Percentiles rank a stretch among this genome's conserved stretches.
Conservation (phyloP, 768 basidiomycete genomes). For the Dentipellis fragilis region DNA sequence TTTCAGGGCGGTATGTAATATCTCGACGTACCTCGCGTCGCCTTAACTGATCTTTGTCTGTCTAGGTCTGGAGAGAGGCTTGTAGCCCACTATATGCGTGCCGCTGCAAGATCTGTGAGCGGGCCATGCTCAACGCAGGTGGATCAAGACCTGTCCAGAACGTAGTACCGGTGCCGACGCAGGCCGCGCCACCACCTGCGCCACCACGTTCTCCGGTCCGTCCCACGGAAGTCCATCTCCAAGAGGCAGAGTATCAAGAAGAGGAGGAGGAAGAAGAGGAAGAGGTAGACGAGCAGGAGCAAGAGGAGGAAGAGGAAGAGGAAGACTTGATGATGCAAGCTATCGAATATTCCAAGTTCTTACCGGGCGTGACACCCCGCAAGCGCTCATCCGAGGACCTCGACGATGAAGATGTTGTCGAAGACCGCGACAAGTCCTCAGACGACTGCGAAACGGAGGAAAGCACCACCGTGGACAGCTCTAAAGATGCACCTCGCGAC, state of each 20-base stretch:
- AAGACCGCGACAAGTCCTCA: conserved; percentile 24
- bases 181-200: conserved; percentile 9
- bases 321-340: conserved; percentile 9
- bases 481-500: conserved; percentile 9
- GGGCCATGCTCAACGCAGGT: conserved; percentile 38
- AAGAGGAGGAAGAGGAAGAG: conserved; percentile 25
- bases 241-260: conserved; percentile 13
- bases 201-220: conserved; percentile 3
- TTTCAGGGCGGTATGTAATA: conserved; percentile 16
- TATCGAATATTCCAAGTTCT: not conserved
- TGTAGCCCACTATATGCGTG: conserved; percentile 65
- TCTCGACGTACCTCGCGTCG: conserved; percentile 30
- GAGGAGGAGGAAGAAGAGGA: conserved; percentile 9
- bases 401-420: conserved; percentile 17
- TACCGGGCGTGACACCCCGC: not conserved
- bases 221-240: conserved; percentile 15
- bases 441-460: conserved; percentile 25
- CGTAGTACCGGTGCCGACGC: conserved; percentile 17
- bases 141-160: conserved; percentile 6
- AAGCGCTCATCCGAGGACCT: conserved; percentile 12
- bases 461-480: conserved; percentile 11
- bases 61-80: conserved; percentile 65
- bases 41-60: not conserved
- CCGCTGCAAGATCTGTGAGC: conserved; percentile 63
- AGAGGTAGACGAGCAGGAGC: conserved; percentile 16